Base-by-base conservation (phyloP, 805 yeast genomes). In the Monosporozyma siamensis region DNA sequence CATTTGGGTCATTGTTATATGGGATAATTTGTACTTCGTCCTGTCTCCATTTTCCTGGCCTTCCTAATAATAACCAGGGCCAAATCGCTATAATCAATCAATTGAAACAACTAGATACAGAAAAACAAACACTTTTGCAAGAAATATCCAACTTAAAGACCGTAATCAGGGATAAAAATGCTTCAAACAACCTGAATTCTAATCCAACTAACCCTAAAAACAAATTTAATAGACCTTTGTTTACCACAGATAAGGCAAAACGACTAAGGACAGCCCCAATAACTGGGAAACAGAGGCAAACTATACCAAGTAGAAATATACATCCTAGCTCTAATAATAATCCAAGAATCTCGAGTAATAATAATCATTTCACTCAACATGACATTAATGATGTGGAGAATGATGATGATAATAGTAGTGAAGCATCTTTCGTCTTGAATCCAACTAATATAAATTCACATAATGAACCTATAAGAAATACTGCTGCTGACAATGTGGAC, bases 11-110 rank as follows among this genome's bases (percentile, higher is more conserved):
- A 31, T 78, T 87, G 42, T 57, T 87, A 41, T 85, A 83, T 54
- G 95, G 95, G 1, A 63, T 87, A 39, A 77, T 82, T 56, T 78
- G 86, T 61, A 86, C 88, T 54, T 89, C 94, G 47, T 87, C 92
- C 81, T 84, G 95, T 62, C 82, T 82, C 22, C 88, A 83, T 54
- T 84, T 84, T 52, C 64, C 67, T 17, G 51, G 53, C 23, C 46
- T 56, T 20, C 55, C 64, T 10, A 51, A 46, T 30, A 56, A 58
- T 42, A 47, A 55, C 2, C 51, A 48, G n/a, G 52, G 48, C 12
- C 61, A 61, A 37, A 27, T 58, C 31, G 44, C 45, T n/a, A 39
- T 47, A 9, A 40, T 53, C 18, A 51, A 53, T 18, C 39, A 45
- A 14, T 25, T 61, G 34, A 49, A 50, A 10, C 26, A 40, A 6